Evolutionary conservation across 768 basidiomycete species (phyloP).

Genomic region (Lactarius sanguifluus): DNA sequence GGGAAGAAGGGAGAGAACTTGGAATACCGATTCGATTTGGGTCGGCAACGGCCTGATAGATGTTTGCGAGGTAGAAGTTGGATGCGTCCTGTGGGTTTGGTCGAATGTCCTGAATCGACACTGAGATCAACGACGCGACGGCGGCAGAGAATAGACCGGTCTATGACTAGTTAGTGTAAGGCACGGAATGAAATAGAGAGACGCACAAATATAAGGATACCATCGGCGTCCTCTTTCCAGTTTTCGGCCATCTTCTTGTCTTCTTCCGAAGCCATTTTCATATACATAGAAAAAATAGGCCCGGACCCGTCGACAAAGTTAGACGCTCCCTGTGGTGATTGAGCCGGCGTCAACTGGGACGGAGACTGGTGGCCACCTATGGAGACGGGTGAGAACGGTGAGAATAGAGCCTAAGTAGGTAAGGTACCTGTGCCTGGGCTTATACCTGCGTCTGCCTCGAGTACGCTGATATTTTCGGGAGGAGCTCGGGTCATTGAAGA

Average conservation of each 20-base stretch:
- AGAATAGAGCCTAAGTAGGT: background rate
- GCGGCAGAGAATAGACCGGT: background rate
- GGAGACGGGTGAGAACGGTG: background rate
- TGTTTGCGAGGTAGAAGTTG: background rate
- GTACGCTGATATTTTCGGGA: background rate
- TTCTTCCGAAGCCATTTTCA: background rate
- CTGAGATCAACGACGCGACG: background rate
- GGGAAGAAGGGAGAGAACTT: background rate
- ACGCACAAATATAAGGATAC: background rate
- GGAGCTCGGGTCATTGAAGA: background rate
- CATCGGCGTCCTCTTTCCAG: background rate
- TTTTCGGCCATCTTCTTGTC: background rate
- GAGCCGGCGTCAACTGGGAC: background rate
- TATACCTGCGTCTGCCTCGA: background rate
- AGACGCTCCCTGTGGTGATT: background rate
- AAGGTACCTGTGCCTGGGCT: background rate
- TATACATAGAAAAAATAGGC: background rate
- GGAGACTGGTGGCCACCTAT: background rate
- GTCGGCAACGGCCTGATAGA: background rate
- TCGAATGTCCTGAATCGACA: background rate
- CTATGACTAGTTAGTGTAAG: background rate
- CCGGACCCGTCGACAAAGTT: background rate
- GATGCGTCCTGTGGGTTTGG: background rate
- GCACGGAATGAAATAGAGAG: background rate
- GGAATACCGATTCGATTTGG: background rate